Evolutionary conservation across 352 stramenopile genomes (phyloP).

Genomic region (Globisporangium solare): DNA sequence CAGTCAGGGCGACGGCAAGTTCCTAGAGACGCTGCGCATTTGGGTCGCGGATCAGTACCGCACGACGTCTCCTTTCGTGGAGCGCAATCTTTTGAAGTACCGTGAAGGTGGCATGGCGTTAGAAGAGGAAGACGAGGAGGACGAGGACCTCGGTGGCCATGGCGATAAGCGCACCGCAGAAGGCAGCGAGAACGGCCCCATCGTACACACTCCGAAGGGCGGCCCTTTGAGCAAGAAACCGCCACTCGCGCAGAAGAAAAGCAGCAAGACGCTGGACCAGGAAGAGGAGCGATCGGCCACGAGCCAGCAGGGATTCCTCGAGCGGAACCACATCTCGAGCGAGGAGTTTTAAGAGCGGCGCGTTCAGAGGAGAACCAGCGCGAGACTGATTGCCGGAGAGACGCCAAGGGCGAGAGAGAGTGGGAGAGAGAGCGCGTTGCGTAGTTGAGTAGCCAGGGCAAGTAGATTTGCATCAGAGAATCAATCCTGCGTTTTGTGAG

Average conservation of each 20-base stretch:
- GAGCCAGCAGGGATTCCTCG: constrained; percentile 42
- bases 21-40: constrained; percentile 79
- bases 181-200: not conserved
- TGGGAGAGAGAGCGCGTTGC: too few relatives aligned
- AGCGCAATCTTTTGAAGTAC: constrained; percentile 80
- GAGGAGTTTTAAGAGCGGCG: constrained; percentile 38
- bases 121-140: constrained; percentile 25
- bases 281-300: constrained; percentile 21
- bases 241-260: constrained; percentile 17
- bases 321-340: constrained; percentile 49
- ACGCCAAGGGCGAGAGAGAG: too few relatives aligned
- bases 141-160: constrained; percentile 6
- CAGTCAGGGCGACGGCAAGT: constrained; percentile 60
- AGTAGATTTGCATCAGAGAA: too few relatives aligned
- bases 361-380: not conserved
- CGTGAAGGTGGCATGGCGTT: constrained; percentile 55
- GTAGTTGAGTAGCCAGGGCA: too few relatives aligned
- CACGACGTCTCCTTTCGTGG: constrained; percentile 82
- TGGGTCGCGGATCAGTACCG: constrained; percentile 84
- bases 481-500: too few relatives aligned
- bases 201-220: too few relatives aligned
- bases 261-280: constrained; percentile 11
- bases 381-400: too few relatives aligned
- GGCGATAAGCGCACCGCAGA: constrained; percentile 6
- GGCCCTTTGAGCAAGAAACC: not conserved